Evolutionary conservation across 345 rosid species (phyloP).

Genomic region (Orychophragmus violaceus): DNA sequence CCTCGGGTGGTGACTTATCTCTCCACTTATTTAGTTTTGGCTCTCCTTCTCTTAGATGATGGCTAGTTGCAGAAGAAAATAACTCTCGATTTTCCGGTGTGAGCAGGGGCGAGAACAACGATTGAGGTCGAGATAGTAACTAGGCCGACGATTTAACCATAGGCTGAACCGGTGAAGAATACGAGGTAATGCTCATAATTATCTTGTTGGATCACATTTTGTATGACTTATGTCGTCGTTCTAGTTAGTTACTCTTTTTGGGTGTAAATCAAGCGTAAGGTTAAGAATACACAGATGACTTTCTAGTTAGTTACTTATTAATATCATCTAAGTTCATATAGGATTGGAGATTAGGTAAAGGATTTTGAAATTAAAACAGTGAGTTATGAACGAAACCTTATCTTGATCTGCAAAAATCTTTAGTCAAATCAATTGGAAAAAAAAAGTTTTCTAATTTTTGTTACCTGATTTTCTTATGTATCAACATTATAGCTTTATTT

Average conservation of each 20-base stretch:
- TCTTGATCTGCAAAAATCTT: too few relatives aligned
- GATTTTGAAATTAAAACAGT: too few relatives aligned
- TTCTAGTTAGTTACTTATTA: too few relatives aligned
- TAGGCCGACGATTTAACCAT: not conserved
- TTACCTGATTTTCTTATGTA: not conserved
- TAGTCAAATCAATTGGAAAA: too few relatives aligned
- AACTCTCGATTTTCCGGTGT: not conserved
- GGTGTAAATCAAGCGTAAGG: too few relatives aligned
- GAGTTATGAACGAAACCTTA: too few relatives aligned
- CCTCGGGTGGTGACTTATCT: not conserved
- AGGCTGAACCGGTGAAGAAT: not conserved
- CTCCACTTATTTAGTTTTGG: not conserved
- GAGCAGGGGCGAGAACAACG: not conserved
- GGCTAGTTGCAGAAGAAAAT: not conserved
- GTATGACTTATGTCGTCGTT: too few relatives aligned
- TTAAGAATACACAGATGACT: too few relatives aligned
- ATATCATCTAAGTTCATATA: too few relatives aligned
- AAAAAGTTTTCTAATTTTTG: too few relatives aligned
- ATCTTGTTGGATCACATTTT: not conserved
- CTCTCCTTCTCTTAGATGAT: not conserved
- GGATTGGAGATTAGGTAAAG: too few relatives aligned
- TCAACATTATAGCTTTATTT: not conserved
- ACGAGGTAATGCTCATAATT: not conserved
- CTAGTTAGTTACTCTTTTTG: too few relatives aligned
- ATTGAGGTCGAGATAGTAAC: not conserved